phyloP scores from a whole-genome alignment of 2,329 filamentous ascomycete genomes.

The Biscogniauxia sp. region DNA sequence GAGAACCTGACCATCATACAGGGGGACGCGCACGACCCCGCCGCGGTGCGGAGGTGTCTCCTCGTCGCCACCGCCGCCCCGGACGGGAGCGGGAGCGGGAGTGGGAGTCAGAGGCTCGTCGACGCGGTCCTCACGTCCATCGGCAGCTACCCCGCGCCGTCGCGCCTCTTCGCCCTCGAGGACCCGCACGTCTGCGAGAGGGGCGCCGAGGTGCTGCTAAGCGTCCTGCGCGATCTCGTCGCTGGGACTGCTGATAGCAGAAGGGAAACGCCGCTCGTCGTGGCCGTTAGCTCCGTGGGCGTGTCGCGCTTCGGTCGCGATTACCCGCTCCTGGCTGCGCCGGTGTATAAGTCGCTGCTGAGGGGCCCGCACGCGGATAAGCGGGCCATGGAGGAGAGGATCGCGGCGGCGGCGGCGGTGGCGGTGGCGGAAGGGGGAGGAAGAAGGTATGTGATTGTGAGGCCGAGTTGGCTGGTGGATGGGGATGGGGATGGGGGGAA shows the following conservation, averaged over 20 bases:
- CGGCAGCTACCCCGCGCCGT: conserved; percentile 37
- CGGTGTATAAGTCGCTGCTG: conserved; percentile 43
- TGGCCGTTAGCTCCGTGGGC: conserved; percentile 43
- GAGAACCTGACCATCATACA: conserved; percentile 42
- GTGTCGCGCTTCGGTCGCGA: conserved; percentile 40
- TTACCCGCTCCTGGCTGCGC: conserved; percentile 41
- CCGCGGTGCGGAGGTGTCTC: conserved; percentile 38
- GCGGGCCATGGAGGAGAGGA: conserved; percentile 41
- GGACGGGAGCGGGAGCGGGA: too few relatives aligned
- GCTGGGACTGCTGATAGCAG: too few relatives aligned
- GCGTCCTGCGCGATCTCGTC: conserved; percentile 29
- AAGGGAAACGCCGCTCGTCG: conserved; percentile 32
- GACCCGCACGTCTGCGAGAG: conserved; percentile 49
- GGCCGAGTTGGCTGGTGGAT: conserved; percentile 37
- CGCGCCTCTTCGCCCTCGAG: conserved; percentile 33
- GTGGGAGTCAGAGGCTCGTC: too few relatives aligned
- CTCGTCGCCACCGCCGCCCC: conserved; percentile 29
- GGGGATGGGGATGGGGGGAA: conserved; percentile 26
- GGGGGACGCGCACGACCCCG: conserved; percentile 47
- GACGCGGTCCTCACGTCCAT: conserved; percentile 49
- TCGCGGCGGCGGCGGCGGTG: conserved; percentile 17
- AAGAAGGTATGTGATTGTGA: conserved; percentile 34
- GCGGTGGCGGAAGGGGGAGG: conserved; percentile 25
- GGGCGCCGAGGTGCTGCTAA: conserved; percentile 42
- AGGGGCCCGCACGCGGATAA: conserved; percentile 48